Base-by-base conservation (phyloP, 208 protist species). In the Trypanosoma theileri region DNA sequence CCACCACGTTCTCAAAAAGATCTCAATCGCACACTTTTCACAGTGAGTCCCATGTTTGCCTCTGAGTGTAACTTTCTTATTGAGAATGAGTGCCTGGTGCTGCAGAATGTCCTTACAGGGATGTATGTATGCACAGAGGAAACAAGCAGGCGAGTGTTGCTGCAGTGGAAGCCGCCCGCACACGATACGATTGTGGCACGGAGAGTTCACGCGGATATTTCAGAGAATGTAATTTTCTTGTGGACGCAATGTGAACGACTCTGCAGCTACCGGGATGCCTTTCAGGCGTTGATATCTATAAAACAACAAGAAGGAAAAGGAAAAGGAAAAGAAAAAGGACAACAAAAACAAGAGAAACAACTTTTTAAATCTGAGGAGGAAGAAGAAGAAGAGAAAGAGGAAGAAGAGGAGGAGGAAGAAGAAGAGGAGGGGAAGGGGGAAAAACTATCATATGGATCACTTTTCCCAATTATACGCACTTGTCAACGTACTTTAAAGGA, bases 111-210 rank as follows among this genome's bases (percentile, higher is more conserved):
- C 12, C 59, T 88, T 19, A 93, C 84, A 13, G 76, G 74, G 28
- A 83, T 93, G 82, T 93, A 85, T 69, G 73, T 87, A 8, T 74
- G 71, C 40, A 89, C 87, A 10, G 45, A 77, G 31, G 60, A 71
- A 58, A 50, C 12, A 19, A 59, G 82, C 42, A 66, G 79, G 14
- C 57, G 73, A 12, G 75, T 88, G 28, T 74, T 51, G 53, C 71
- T 93, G 22, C 73, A 86, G 58, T 86, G 78, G 83, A 75, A 89
- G 64, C 78, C 79, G 31, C 79, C 77, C 55, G 31, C 71, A 6
- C 68, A 73, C 7, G 81, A 93, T 61, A 82, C 84, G 4, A 73
- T 89, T 61, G 72, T 81, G 42, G 66, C 59, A 22, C 61, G 69
- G 8, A 80, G 70, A 57, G 68, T 77, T 9, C 61, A 60, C 1